These are phyloP conservation scores for Panaeolus cyanescens DNA, from an alignment of 768 basidiomycete genomes.

Conservation along the genomic window DNA sequence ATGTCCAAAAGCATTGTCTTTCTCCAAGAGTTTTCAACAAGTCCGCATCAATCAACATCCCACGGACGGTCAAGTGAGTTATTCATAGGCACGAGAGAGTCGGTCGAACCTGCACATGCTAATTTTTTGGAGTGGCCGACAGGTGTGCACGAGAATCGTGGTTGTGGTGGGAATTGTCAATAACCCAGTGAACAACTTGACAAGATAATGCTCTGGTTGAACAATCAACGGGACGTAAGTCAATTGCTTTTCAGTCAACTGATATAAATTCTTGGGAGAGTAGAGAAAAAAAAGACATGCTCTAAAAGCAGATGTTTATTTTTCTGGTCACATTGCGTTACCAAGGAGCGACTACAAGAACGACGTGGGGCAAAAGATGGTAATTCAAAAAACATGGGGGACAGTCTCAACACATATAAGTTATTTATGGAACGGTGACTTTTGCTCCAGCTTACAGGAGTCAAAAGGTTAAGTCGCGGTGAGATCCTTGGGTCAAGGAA, in stretches of 20 bases:
- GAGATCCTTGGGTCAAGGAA: no score
- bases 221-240: no score
- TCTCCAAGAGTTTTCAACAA: neutral
- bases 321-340: neutral
- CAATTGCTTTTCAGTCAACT: no score
- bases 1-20: neutral
- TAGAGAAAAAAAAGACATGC: neutral
- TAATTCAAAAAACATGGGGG: no score
- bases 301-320: neutral
- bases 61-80: neutral
- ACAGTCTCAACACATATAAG: neutral
- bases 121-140: no score
- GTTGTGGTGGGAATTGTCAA: neutral
- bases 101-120: no score
- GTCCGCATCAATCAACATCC: neutral
- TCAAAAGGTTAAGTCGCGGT: neutral
- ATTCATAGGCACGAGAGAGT: neutral
- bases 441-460: neutral
- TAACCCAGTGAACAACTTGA: no score
- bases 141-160: neutral
- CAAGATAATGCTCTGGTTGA: no score
- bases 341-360: neutral
- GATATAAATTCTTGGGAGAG: no score
- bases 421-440: constrained; percentile 1
- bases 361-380: no score